phyloP scores from a whole-genome alignment of 1,284 basidiomycete genomes.

The Irpex lacteus region DNA sequence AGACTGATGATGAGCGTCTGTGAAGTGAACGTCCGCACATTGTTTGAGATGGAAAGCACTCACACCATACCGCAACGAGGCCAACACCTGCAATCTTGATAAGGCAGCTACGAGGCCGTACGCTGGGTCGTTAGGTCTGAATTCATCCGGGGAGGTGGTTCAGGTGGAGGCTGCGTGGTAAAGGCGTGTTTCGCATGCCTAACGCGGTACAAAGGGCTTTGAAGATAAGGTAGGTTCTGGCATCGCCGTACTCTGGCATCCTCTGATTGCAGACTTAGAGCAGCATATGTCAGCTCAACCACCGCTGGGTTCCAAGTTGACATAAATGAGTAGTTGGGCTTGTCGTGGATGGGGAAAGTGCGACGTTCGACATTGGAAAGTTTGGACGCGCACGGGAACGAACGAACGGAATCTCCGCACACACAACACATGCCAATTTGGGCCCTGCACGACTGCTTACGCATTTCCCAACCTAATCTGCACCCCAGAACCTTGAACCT shows the following conservation, averaged over 20 bases:
- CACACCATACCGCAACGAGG: conserved; percentile 35
- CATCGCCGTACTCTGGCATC: conserved; percentile 18
- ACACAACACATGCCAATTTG: conserved; percentile 23
- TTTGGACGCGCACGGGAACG: conserved; percentile 24
- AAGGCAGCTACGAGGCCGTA: conserved; percentile 53
- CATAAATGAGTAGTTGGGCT: conserved; percentile 21
- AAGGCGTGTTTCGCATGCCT: conserved; percentile 56
- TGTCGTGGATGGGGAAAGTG: conserved; percentile 27
- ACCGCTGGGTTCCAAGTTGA: conserved; percentile 24
- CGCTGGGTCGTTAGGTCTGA: conserved; percentile 54
- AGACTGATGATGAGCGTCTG: neutral
- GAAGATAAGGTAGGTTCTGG: conserved; percentile 45
- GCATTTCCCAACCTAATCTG: conserved; percentile 18
- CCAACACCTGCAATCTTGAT: conserved; percentile 38
- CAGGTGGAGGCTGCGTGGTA: conserved; percentile 51
- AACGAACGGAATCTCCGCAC: conserved; percentile 16
- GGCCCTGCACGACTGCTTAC: conserved; percentile 15
- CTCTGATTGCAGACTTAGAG: conserved; percentile 23
- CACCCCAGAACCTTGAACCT: conserved; percentile 18
- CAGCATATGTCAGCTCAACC: conserved; percentile 5
- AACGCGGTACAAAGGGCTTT: conserved; percentile 50
- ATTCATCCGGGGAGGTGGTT: conserved; percentile 61
- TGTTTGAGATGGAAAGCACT: conserved; percentile 24
- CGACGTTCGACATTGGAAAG: conserved; percentile 23
- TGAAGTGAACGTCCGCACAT: conserved; percentile 20